phyloP scores from a whole-genome alignment of 306 rosid species.

The Prunus padus region DNA sequence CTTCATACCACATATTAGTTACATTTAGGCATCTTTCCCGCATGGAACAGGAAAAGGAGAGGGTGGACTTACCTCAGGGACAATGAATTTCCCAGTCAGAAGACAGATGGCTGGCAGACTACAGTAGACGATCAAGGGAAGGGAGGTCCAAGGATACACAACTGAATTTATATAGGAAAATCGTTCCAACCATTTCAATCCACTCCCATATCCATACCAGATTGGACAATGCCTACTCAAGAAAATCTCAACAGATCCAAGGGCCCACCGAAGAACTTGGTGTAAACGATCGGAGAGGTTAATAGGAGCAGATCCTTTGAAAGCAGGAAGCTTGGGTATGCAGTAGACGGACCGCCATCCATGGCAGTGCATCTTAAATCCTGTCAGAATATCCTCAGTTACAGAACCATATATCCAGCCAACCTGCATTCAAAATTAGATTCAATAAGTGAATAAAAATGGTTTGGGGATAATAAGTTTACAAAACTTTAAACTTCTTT shows the following conservation, averaged over 20 bases:
- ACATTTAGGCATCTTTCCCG: not conserved
- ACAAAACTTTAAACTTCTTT: not conserved
- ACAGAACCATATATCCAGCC: slow-evolving; percentile 99
- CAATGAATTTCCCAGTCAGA: slow-evolving; percentile 87
- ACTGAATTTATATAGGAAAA: slow-evolving; percentile 91
- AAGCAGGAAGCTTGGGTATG: slow-evolving; percentile 83
- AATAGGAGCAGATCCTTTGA: slow-evolving; percentile 98
- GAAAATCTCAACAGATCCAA: slow-evolving; percentile 95
- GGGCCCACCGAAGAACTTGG: slow-evolving; percentile 98
- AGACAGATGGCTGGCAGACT: slow-evolving; percentile 93
- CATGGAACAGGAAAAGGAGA: slow-evolving; percentile 10
- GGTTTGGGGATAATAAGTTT: not conserved
- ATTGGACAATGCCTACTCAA: slow-evolving; percentile 92
- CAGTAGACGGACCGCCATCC: slow-evolving; percentile 99
- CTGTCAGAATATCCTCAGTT: slow-evolving; percentile 97
- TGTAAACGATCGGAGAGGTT: slow-evolving; percentile 93
- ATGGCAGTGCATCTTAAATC: slow-evolving; percentile 99
- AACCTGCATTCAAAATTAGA: slow-evolving; percentile 52
- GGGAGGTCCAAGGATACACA: slow-evolving; percentile 87
- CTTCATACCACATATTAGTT: not conserved
- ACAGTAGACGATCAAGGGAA: slow-evolving; percentile 86
- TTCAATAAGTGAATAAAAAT: slow-evolving; percentile 7
- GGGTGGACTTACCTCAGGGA: slow-evolving; percentile 77
- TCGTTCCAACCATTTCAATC: slow-evolving; percentile 76
- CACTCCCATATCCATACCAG: slow-evolving; percentile 96